Percentiles rank a stretch among this genome's conserved stretches.
These are phyloP conservation scores for Staphylotrichum tortipilum DNA, from an alignment of 495 filamentous ascomycete genomes.

Conservation along the genomic window DNA sequence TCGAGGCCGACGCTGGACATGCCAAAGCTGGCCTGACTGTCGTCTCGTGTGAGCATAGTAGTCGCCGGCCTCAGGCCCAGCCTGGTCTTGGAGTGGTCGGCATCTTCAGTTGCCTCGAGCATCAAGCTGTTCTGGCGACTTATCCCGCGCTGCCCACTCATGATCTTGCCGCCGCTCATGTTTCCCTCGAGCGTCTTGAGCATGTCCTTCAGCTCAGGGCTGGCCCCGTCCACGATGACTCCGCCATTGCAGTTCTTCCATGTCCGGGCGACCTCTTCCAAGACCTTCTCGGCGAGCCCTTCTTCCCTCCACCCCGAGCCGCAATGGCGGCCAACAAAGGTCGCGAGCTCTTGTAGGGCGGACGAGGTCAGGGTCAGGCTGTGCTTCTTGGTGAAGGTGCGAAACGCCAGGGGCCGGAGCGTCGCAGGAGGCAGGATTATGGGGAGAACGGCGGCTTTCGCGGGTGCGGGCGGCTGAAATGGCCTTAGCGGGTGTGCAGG, in stretches of 20 bases:
- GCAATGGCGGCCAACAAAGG: slow-evolving; percentile 86
- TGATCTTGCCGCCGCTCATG: slow-evolving; percentile 72
- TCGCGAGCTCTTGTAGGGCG: slow-evolving; percentile 72
- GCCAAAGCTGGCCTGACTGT: slow-evolving; percentile 56
- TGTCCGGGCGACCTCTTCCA: slow-evolving; percentile 80
- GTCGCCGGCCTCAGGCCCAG: slow-evolving; percentile 36
- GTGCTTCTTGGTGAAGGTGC: slow-evolving; percentile 95
- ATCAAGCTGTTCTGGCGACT: slow-evolving; percentile 54
- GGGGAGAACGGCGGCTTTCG: slow-evolving; percentile 71
- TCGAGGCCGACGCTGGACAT: slow-evolving; percentile 52
- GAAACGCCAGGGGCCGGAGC: slow-evolving; percentile 83
- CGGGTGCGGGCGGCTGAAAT: slow-evolving; percentile 40
- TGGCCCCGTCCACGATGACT: slow-evolving; percentile 81
- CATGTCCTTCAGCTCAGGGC: slow-evolving; percentile 67
- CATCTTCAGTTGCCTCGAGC: slow-evolving; percentile 30
- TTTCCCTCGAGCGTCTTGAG: slow-evolving; percentile 71
- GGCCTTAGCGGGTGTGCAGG: slow-evolving; percentile 63
- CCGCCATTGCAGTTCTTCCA: slow-evolving; percentile 82
- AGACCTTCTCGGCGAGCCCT: slow-evolving; percentile 79
- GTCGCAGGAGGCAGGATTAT: slow-evolving; percentile 81
- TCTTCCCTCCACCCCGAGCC: slow-evolving; percentile 95
- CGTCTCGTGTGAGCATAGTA: slow-evolving; percentile 38
- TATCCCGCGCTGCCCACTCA: slow-evolving; percentile 33
- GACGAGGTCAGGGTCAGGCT: slow-evolving; percentile 87
- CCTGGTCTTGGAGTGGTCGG: slow-evolving; percentile 32